Evolutionary conservation across 257 asterid species (phyloP).

Genomic region (Solanum sitiens): DNA sequence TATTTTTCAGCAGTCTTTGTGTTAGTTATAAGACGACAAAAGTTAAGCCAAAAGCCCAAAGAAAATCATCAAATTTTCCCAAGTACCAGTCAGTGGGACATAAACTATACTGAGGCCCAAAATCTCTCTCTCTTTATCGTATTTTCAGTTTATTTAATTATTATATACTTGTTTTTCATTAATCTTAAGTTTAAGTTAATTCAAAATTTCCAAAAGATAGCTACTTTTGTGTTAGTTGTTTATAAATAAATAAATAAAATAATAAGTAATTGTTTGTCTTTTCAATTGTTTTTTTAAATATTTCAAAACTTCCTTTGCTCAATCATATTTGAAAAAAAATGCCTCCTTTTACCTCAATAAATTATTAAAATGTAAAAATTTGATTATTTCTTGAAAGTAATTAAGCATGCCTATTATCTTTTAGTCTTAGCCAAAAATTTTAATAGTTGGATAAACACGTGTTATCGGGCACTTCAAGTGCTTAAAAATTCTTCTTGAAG

Average conservation of each 20-base stretch:
- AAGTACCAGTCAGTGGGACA: not conserved
- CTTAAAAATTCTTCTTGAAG: no score
- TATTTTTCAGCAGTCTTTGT: not conserved
- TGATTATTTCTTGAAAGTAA: not conserved
- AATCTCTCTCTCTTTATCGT: not conserved
- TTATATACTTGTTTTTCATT: no score
- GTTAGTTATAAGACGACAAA: not conserved
- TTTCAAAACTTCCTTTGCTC: not conserved
- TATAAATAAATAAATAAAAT: no score
- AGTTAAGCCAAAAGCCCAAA: not conserved
- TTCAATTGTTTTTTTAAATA: not conserved
- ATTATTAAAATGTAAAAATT: no score
- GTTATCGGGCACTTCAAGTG: not conserved
- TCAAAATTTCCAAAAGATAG: not conserved
- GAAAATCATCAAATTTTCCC: not conserved
- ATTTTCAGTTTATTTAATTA: no score
- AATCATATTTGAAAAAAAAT: no score
- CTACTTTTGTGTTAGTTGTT: not conserved
- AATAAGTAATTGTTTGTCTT: not conserved
- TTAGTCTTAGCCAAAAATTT: not conserved
- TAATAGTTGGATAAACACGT: not conserved
- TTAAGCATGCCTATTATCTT: not conserved
- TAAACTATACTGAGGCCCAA: not conserved
- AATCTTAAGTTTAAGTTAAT: not conserved
- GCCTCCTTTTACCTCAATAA: not conserved